Conservation (phyloP, 306 rosid species). For the Gastrolobium villosum region DNA sequence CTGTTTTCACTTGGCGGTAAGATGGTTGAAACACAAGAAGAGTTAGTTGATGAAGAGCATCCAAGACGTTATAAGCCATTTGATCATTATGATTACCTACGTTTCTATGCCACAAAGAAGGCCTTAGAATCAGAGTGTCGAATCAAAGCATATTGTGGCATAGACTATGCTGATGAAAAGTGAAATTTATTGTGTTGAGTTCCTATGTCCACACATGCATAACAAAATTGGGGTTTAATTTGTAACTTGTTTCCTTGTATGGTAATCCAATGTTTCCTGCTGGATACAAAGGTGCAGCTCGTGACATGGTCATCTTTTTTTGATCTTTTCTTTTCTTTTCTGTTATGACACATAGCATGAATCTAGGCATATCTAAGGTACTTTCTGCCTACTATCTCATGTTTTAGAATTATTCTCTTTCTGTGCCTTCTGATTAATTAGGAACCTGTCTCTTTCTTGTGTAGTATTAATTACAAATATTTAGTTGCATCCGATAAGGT, state of each 20-base stretch:
- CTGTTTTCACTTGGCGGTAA: slow-evolving; percentile 43
- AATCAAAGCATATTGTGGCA: slow-evolving; percentile 51
- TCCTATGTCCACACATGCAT: slow-evolving; percentile 2
- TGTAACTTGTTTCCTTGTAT: neutral
- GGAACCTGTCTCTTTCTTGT: neutral
- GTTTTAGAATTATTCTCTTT: neutral
- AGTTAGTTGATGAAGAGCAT: slow-evolving; percentile 53
- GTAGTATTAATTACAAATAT: neutral
- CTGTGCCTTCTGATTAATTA: no score
- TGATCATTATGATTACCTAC: slow-evolving; percentile 47
- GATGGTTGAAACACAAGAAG: slow-evolving; percentile 39
- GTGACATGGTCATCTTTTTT: neutral
- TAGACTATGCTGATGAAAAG: slow-evolving; percentile 10
- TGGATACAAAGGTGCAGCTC: neutral
- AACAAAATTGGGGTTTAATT: neutral
- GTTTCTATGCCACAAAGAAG: slow-evolving; percentile 20
- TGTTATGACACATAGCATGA: no score
- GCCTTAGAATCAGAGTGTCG: slow-evolving; percentile 36
- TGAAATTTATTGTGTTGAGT: slow-evolving; percentile 6
- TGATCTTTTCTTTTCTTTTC: no score
- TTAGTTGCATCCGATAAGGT: neutral
- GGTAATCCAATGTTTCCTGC: neutral
- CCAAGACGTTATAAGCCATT: slow-evolving; percentile 46
- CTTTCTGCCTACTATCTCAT: neutral
- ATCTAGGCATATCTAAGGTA: no score